Evolutionary conservation across 129 eudicot genomes (phyloP).

Genomic region (Erigeron canadensis): DNA sequence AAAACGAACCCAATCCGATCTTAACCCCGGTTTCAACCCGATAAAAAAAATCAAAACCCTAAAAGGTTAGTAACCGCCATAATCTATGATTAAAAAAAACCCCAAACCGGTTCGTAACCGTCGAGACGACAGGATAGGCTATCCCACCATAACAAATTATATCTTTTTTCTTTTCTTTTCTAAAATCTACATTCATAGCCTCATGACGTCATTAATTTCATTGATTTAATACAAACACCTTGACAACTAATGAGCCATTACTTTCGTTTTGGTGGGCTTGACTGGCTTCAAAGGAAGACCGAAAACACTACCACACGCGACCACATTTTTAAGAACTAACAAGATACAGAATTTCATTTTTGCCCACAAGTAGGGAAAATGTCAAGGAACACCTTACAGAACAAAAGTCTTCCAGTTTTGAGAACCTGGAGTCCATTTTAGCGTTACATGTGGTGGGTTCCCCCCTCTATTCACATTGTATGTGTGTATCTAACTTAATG

Average conservation of each 20-base stretch:
- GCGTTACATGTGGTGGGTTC: constrained; percentile 24
- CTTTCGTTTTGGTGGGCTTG: background rate
- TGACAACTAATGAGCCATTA: background rate
- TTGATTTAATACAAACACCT: background rate
- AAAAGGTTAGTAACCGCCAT: too few relatives aligned
- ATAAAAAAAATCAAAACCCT: too few relatives aligned
- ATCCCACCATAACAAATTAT: too few relatives aligned
- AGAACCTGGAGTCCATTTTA: constrained; percentile 15
- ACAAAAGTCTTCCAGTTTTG: background rate
- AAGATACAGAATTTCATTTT: constrained; percentile 18
- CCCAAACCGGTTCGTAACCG: too few relatives aligned
- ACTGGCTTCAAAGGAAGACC: constrained; percentile 3
- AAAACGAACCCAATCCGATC: too few relatives aligned
- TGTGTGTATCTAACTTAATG: constrained; percentile 20
- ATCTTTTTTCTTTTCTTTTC: too few relatives aligned
- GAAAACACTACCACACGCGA: constrained; percentile 27
- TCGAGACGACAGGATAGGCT: too few relatives aligned
- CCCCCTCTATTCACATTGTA: constrained; percentile 33
- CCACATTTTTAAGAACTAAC: constrained; percentile 17
- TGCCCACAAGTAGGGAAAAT: constrained; percentile 10
- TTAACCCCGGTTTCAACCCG: too few relatives aligned
- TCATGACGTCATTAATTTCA: background rate
- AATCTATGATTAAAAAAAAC: too few relatives aligned
- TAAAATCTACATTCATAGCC: too few relatives aligned
- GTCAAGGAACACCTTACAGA: constrained; percentile 15